phyloP scores from a whole-genome alignment of 1,139 yeast species.

The Saccharomyces hybrid region DNA sequence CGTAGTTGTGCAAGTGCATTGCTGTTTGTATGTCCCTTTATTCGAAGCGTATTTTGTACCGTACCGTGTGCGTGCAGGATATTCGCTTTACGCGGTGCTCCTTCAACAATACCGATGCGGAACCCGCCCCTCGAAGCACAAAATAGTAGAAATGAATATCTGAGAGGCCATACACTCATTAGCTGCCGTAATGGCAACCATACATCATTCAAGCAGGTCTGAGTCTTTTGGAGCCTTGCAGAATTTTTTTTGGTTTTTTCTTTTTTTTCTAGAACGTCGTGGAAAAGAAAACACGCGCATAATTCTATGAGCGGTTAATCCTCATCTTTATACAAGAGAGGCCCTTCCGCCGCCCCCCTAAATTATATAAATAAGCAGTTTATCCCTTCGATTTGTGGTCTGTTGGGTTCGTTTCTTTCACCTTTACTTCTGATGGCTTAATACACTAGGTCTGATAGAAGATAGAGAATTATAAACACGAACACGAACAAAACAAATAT shows the following conservation, averaged over 20 bases:
- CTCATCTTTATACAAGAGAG: neutral
- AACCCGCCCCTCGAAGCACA: neutral
- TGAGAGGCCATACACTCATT: neutral
- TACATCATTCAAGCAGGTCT: neutral
- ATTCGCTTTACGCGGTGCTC: no score
- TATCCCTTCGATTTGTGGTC: neutral
- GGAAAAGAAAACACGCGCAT: neutral
- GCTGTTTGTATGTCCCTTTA: no score
- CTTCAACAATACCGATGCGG: no score
- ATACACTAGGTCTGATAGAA: neutral
- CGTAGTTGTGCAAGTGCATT: no score
- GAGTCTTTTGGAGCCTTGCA: neutral
- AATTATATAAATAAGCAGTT: neutral
- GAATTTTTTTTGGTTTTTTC: neutral
- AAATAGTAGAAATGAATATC: no score
- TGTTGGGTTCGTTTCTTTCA: neutral
- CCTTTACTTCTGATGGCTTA: no score
- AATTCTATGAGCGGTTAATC: neutral
- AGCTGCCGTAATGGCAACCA: neutral
- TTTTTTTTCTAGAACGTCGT: neutral
- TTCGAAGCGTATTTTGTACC: no score
- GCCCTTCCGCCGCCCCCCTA: neutral
- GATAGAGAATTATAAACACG: neutral
- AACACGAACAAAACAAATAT: neutral
- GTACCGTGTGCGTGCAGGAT: no score